Conservation (phyloP, 2,329 filamentous ascomycete species). For the Lasiodiplodia hormozganensis region DNA sequence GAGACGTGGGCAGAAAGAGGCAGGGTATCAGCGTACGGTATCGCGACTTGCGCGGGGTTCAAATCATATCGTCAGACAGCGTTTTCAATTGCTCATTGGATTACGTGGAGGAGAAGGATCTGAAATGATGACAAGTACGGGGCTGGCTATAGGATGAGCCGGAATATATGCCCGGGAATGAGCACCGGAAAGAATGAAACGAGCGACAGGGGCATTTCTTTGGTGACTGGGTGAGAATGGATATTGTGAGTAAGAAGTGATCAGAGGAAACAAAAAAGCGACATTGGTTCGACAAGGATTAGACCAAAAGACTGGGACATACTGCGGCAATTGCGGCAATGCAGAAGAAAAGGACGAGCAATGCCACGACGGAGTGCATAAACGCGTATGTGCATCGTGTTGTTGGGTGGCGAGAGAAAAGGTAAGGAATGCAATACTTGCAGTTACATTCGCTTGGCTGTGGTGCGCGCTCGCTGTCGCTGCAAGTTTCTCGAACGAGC, state of each 20-base stretch:
- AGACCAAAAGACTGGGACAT: background rate
- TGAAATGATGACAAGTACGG: background rate
- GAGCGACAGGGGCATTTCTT: background rate
- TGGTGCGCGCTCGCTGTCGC: background rate
- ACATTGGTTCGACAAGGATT: background rate
- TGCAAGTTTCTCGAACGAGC: background rate
- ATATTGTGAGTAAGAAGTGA: background rate
- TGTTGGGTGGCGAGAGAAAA: background rate
- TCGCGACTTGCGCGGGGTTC: background rate
- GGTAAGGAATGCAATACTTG: background rate
- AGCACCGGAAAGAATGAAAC: background rate
- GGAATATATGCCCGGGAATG: background rate
- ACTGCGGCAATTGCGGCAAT: background rate
- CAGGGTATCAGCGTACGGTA: background rate
- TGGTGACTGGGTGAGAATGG: background rate
- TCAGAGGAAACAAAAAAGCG: background rate
- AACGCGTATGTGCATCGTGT: background rate
- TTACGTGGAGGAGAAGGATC: background rate
- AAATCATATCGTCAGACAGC: background rate
- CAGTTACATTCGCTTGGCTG: background rate
- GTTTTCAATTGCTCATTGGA: background rate
- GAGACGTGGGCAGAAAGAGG: background rate
- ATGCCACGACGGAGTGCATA: slow-evolving; percentile 12
- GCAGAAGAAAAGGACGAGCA: background rate
- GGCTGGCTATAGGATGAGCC: background rate